Percentiles rank a stretch among this genome's conserved stretches.
Conservation (phyloP, 2,329 filamentous ascomycete genomes). For the Dactylonectria macrodidyma region DNA sequence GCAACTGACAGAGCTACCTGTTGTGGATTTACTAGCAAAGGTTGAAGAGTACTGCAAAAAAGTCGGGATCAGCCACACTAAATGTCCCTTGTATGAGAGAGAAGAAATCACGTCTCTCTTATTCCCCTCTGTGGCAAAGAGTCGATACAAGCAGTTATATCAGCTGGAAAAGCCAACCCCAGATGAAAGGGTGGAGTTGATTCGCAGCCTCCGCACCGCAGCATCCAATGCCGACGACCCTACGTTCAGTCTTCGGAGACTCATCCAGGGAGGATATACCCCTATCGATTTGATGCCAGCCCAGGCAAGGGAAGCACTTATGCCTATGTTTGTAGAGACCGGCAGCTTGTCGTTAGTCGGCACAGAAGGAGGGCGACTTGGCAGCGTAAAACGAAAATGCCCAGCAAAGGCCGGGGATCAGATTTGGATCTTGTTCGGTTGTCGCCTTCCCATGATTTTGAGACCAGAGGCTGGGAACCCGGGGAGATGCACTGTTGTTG, state of each 20-base stretch:
- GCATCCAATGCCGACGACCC: neutral
- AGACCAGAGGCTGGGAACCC: neutral
- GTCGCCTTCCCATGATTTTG: conserved; percentile 8
- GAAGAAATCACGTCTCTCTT: neutral
- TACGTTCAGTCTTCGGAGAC: neutral
- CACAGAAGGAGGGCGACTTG: neutral
- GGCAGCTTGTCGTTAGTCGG: neutral
- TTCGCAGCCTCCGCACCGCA: neutral
- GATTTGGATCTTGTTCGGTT: conserved; percentile 25
- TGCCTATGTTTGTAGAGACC: neutral
- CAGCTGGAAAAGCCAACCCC: neutral
- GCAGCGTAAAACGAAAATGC: neutral
- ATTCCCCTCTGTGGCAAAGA: neutral
- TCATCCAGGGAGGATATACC: neutral
- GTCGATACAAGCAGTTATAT: neutral
- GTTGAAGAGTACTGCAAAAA: neutral
- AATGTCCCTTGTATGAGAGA: neutral
- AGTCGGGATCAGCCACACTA: neutral
- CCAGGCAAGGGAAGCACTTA: neutral
- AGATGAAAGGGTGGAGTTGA: neutral
- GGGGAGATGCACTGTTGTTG: neutral
- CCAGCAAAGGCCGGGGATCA: neutral
- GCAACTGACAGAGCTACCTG: neutral
- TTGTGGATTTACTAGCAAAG: neutral
- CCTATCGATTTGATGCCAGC: neutral